Conservation (phyloP, 768 basidiomycete genomes). For the Mycena leptocephala region DNA sequence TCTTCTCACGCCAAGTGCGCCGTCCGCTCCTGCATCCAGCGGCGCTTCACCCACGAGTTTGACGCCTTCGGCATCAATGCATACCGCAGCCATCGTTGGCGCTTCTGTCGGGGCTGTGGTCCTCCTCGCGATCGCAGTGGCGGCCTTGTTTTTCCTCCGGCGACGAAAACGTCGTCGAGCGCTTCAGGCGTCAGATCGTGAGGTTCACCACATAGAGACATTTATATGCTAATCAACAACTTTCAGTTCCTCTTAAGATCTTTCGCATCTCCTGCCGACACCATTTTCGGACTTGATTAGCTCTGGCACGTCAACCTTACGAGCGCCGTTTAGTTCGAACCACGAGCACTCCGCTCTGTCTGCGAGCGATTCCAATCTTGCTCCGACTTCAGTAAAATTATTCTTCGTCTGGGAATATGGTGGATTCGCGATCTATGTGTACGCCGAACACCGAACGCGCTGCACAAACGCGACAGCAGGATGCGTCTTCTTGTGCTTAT, state of each 20-base stretch:
- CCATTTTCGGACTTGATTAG: neutral
- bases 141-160: neutral
- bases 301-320: neutral
- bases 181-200: neutral
- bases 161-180: neutral
- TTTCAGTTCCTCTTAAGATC: neutral
- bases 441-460: neutral
- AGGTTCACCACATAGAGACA: neutral
- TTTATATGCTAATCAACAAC: neutral
- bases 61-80: neutral
- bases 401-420: too few relatives aligned
- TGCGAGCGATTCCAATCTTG: neutral
- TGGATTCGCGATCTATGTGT: neutral
- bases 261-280: neutral
- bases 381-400: too few relatives aligned
- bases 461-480: too few relatives aligned
- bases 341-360: neutral
- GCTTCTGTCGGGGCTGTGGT: neutral
- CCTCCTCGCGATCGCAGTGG: neutral
- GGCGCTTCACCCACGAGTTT: neutral
- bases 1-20: constrained; percentile 7
- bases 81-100: neutral
- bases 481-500: neutral
- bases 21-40: neutral
- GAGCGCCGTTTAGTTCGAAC: neutral